Evolutionary conservation across 2,329 filamentous ascomycete species (phyloP).

Genomic region (Trichoderma sp.): DNA sequence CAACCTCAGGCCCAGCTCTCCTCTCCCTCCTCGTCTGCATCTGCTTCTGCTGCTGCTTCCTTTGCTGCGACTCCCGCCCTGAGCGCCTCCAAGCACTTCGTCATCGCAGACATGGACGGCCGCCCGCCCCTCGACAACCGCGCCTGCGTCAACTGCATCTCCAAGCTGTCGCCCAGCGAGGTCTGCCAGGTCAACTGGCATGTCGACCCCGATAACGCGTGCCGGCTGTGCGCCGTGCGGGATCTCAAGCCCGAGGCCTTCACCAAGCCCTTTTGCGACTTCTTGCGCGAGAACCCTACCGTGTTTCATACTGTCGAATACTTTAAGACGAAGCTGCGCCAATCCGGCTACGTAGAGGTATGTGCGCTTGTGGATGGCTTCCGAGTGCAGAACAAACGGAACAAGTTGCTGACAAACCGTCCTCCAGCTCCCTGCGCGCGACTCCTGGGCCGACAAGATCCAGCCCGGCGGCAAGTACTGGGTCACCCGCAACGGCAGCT

Average conservation of each 20-base stretch:
- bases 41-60: conserved; percentile 34
- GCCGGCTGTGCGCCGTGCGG: conserved; percentile 44
- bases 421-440: conserved; percentile 70
- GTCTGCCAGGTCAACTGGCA: conserved; percentile 40
- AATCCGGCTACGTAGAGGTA: conserved; percentile 73
- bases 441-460: conserved; percentile 73
- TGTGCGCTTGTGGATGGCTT: conserved; percentile 31
- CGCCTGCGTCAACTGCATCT: conserved; percentile 46
- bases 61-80: conserved; percentile 36
- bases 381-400: background rate
- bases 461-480: conserved; percentile 86
- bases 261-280: conserved; percentile 82
- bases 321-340: conserved; percentile 71
- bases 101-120: conserved; percentile 47
- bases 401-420: background rate
- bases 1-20: conserved; percentile 35
- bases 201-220: conserved; percentile 35
- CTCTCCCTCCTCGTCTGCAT: conserved; percentile 27
- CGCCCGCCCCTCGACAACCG: conserved; percentile 41
- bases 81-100: conserved; percentile 49
- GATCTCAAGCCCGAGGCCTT: conserved; percentile 62
- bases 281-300: conserved; percentile 87
- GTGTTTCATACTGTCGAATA: conserved; percentile 87
- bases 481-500: conserved; percentile 80
- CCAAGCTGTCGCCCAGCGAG: conserved; percentile 39